A percentile compares a stretch with the other conserved stretches of the same genome.
These are phyloP conservation scores for Nepenthes gracilis DNA, from an alignment of 148 eudicot species.

Conservation along the genomic window DNA sequence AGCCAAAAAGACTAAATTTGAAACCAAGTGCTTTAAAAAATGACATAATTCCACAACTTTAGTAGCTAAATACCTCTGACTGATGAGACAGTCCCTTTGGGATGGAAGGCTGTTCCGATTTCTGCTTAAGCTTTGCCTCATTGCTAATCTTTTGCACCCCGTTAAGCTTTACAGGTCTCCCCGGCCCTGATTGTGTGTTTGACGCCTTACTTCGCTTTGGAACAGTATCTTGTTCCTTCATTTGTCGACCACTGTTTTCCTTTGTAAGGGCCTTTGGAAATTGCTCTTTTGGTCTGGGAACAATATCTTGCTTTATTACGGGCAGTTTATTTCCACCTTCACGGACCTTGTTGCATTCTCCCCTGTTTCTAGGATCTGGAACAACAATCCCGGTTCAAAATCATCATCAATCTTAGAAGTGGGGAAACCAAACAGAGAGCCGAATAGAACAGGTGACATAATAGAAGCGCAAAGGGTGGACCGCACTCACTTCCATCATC, in stretches of 20 bases:
- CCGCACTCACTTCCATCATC: conserved; percentile 50
- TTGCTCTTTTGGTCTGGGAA: conserved; percentile 24
- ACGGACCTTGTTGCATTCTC: conserved; percentile 56
- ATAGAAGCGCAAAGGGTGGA: conserved; percentile 17
- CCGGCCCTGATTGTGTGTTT: conserved; percentile 34
- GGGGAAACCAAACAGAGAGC: conserved; percentile 37
- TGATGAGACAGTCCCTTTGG: conserved; percentile 51
- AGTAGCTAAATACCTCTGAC: conserved; percentile 25
- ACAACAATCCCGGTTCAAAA: conserved; percentile 23
- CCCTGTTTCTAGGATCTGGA: conserved; percentile 70
- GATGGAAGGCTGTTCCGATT: conserved; percentile 20
- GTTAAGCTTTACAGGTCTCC: conserved; percentile 45
- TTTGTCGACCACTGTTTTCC: conserved; percentile 32
- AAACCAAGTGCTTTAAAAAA: background rate
- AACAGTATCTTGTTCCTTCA: conserved; percentile 27
- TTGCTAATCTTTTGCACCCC: conserved; percentile 11
- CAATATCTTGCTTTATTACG: conserved; percentile 15
- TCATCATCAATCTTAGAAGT: conserved; percentile 18
- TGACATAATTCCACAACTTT: background rate
- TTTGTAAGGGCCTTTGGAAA: conserved; percentile 22
- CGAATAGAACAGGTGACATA: conserved; percentile 19
- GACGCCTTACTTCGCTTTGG: conserved; percentile 38
- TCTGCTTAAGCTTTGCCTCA: conserved; percentile 33
- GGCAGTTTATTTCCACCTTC: conserved; percentile 38
- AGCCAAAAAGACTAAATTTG: conserved; percentile 5